Evolutionary conservation across 2,329 filamentous ascomycete genomes (phyloP).

Genomic region (Dactylellina sp.): DNA sequence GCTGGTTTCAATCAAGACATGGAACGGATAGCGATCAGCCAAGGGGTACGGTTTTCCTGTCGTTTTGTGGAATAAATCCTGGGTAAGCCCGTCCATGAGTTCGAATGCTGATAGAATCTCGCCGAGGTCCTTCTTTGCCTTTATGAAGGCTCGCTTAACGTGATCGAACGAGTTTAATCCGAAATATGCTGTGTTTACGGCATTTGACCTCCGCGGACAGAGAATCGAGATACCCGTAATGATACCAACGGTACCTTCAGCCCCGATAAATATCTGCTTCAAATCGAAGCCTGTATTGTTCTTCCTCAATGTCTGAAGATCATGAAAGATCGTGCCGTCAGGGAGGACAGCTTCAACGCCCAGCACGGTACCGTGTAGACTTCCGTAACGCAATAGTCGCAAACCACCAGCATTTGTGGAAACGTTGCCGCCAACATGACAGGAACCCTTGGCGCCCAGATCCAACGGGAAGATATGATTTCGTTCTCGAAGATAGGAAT

Average conservation of each 20-base stretch:
- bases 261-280: slow-evolving; percentile 96
- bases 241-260: slow-evolving; percentile 93
- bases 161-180: slow-evolving; percentile 88
- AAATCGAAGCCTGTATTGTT: slow-evolving; percentile 99
- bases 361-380: slow-evolving; percentile 90
- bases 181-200: slow-evolving; percentile 95
- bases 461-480: slow-evolving; percentile 94
- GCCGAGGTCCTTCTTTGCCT: slow-evolving; percentile 88
- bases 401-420: slow-evolving; percentile 95
- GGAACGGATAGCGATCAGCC: slow-evolving; percentile 82
- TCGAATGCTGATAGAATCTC: slow-evolving; percentile 98
- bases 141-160: slow-evolving; percentile 84
- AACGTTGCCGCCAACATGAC: slow-evolving; percentile 95
- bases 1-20: slow-evolving; percentile 95
- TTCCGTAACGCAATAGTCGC: slow-evolving; percentile 89
- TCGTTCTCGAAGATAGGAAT: slow-evolving; percentile 84
- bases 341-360: slow-evolving; percentile 93
- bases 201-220: slow-evolving; percentile 86
- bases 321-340: slow-evolving; percentile 90
- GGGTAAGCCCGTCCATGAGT: slow-evolving; percentile 89
- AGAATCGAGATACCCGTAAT: slow-evolving; percentile 90
- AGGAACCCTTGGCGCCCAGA: slow-evolving; percentile 96
- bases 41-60: slow-evolving; percentile 83
- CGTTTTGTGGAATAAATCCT: slow-evolving; percentile 79
- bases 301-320: slow-evolving; percentile 88